These are phyloP conservation scores for Immersiporthe knoxdaviesiana DNA, from an alignment of 2,329 filamentous ascomycete genomes.

Conservation along the genomic window DNA sequence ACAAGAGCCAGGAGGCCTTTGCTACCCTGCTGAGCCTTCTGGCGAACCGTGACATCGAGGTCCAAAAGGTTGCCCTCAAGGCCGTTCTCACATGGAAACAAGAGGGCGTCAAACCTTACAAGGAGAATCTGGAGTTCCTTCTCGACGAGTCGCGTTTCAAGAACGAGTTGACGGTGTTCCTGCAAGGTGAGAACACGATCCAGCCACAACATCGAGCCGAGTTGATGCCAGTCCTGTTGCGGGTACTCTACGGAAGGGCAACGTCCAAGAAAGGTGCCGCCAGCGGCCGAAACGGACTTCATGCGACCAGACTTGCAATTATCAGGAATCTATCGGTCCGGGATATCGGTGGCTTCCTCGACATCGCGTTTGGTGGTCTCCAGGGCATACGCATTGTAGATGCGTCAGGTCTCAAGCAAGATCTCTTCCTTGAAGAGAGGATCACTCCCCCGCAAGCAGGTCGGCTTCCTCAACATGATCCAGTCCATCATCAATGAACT, in stretches of 20 bases:
- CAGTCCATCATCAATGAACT: slow-evolving; percentile 85
- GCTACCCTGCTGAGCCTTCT: slow-evolving; percentile 74
- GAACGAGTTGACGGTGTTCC: slow-evolving; percentile 88
- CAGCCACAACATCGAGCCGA: slow-evolving; percentile 71
- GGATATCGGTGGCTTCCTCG: slow-evolving; percentile 80
- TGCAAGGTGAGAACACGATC: slow-evolving; percentile 76
- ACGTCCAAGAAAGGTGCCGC: slow-evolving; percentile 79
- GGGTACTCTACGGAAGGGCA: slow-evolving; percentile 85
- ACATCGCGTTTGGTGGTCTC: slow-evolving; percentile 77
- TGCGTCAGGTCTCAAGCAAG: slow-evolving; percentile 51
- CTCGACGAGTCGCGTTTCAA: slow-evolving; percentile 91
- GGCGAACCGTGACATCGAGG: slow-evolving; percentile 85
- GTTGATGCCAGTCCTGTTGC: slow-evolving; percentile 83
- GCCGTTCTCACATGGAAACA: slow-evolving; percentile 90
- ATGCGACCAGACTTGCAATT: slow-evolving; percentile 78
- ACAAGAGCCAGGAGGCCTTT: slow-evolving; percentile 75
- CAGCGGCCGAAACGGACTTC: slow-evolving; percentile 79
- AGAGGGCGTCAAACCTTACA: slow-evolving; percentile 72
- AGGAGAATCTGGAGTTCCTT: slow-evolving; percentile 83
- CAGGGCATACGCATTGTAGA: slow-evolving; percentile 62
- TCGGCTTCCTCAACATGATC: slow-evolving; percentile 91
- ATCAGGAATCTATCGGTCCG: slow-evolving; percentile 75
- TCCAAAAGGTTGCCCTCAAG: slow-evolving; percentile 84
- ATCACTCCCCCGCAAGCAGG: slow-evolving; percentile 76
- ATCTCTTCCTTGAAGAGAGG: slow-evolving; percentile 60